Conservation (phyloP, 495 filamentous ascomycete species). For the Penicillium diatomitis region DNA sequence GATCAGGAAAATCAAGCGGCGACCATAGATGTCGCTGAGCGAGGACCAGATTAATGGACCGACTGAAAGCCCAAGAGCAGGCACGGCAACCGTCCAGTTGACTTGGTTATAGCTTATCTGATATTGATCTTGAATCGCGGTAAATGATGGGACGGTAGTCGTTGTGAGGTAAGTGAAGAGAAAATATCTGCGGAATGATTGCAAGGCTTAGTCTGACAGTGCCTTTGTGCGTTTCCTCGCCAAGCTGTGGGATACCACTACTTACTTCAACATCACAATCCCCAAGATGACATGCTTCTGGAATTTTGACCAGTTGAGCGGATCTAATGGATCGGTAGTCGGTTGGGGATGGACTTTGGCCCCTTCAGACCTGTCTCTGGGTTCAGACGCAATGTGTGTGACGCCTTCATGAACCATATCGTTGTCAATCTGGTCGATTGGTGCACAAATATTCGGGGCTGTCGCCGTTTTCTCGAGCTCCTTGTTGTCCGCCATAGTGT, state of each 20-base stretch:
- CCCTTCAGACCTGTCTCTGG: constrained; percentile 19
- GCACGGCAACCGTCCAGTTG: constrained; percentile 58
- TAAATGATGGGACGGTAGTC: constrained; percentile 51
- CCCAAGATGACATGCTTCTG: constrained; percentile 44
- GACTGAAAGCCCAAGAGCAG: constrained; percentile 47
- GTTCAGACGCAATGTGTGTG: constrained; percentile 6
- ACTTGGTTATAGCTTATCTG: constrained; percentile 41
- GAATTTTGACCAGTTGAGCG: constrained; percentile 44
- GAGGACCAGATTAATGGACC: constrained; percentile 53
- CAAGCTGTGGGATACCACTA: too few species aligned
- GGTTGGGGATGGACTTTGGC: constrained; percentile 40
- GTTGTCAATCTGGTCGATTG: too few species aligned
- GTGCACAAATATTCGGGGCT: too few species aligned
- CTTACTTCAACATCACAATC: constrained; percentile 51
- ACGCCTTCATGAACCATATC: constrained; percentile 1
- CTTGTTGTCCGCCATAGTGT: background rate
- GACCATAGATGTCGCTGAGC: constrained; percentile 49
- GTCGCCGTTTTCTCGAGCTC: background rate
- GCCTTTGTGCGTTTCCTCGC: too few species aligned
- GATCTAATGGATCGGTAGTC: constrained; percentile 46
- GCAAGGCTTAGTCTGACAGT: background rate
- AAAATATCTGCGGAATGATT: constrained; percentile 39
- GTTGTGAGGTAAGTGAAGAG: constrained; percentile 59
- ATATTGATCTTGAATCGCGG: constrained; percentile 41
- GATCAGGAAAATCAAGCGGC: constrained; percentile 43